Evolutionary conservation across 2,329 filamentous ascomycete species (phyloP), one percentile per base, ranked within the genome.

Genomic region (Apiospora phragmitis): DNA sequence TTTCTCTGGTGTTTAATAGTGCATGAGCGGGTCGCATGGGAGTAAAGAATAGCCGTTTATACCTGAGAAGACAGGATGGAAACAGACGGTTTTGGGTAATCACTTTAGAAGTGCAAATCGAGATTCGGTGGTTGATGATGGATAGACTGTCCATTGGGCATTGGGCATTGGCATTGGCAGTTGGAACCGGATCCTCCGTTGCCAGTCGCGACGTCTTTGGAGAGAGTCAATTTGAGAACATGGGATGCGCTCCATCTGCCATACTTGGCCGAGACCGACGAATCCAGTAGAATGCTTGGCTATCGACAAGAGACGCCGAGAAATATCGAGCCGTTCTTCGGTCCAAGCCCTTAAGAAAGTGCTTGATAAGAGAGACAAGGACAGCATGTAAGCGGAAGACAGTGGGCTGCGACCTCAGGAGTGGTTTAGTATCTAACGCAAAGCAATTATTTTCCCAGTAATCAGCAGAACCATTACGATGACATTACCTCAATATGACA

Each of bases 401-500:
- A 32, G 29, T 6, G n/a, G 55, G 55, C 55, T 38, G 55, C 55
- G 18, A 21, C 21, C 8, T 62, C 18, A 18, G 29, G 29, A 38
- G 38, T 62, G 32, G 21, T n/a, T n/a, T 35, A 29, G 11, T 21
- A n/a, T 62, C 55, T 1, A 38, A n/a, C 55, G 35, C 32, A 62
- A 62, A 62, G 18, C 55, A 62, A 62, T 62, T 38, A 62, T 62
- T 38, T 32, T 21, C 38, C 55, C 9, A 35, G 55, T 62, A 62
- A 32, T 62, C 55, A 38, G 55, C 55, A 62, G 55, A 62, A 9
- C 32, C 8, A 62, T 62, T 62, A 62, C 55, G 55, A n/a, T 62
- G 55, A 8, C 55, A 62, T 62, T 62, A 62, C 55, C 55, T 38
- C 55, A 62, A 62, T 21, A 21, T 62, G 55, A 62, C 55, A 62